Base-by-base conservation (phyloP, 2,329 filamentous ascomycete genomes). In the Beauveria bassiana region DNA sequence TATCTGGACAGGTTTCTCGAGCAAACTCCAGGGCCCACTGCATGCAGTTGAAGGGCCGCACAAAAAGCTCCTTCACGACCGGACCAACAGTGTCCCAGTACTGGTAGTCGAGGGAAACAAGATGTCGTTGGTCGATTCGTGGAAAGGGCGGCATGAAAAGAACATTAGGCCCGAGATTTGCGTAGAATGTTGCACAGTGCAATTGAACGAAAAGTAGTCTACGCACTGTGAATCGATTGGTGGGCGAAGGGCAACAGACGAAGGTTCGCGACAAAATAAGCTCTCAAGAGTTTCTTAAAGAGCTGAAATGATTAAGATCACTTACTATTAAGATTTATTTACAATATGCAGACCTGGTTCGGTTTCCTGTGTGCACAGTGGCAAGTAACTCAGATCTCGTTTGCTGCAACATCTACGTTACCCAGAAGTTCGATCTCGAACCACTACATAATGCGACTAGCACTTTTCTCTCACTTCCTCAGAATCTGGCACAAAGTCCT, bases 1-100 rank as follows among this genome's bases (percentile, higher is more conserved):
- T 63, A 1, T 65, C 63, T 1, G 74, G 72, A 57, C 67, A 73
- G 2, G 63, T 68, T 22, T 68, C 65, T 22, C 70, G 66, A 1
- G 68, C 70, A 61, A 72, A 75, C 50, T 75, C 72, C 22, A 76
- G 61, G 3, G 67, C 66, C 74, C 74, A 76, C 22, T 75, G 73
- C 10, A 71, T 68, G 38, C 75, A 74, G 62, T 69, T 72, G 52
- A 66, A 70, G 1, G 68, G 65, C 24, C 64, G 68, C 2, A 64
- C 61, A 53, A 76, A 75, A 5, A 76, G 66, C 7, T 64, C 57
- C 10, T 65, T 65, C 14, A 75, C 65, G 16, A 70, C 65, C 1
- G 66, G 51, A 40, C 64, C 42, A 3, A 74, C 61, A 5, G 66
- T 65, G 10, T 63, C 34, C 74, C 74, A 74, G 61, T 71, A 65